Evolutionary conservation across 768 basidiomycete species (phyloP).

Genomic region (Boletus rubroflammeus): DNA sequence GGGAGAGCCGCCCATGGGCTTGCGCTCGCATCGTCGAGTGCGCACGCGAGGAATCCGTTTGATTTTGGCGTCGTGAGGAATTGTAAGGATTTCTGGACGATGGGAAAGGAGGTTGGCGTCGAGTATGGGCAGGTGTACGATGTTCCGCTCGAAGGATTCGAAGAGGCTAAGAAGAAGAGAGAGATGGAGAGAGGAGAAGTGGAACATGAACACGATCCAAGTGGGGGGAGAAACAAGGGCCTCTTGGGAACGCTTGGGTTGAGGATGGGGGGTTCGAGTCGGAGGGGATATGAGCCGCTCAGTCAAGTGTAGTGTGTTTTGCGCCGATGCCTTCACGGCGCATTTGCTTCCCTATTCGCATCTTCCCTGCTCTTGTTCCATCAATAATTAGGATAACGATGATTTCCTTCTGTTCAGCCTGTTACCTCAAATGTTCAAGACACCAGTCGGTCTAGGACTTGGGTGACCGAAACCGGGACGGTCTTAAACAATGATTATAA

Average conservation of each 20-base stretch:
- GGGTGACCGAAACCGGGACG: not conserved
- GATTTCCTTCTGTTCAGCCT: not conserved
- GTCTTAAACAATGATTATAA: too few species aligned
- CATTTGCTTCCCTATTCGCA: not conserved
- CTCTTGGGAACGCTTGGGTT: constrained; percentile 34
- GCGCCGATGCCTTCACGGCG: too few species aligned
- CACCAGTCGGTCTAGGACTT: not conserved
- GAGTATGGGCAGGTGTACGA: constrained; percentile 90
- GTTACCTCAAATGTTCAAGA: not conserved
- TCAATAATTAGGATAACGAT: not conserved
- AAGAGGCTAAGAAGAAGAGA: constrained; percentile 62
- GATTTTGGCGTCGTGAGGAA: constrained; percentile 76
- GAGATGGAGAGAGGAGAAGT: constrained; percentile 43
- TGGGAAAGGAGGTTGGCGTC: constrained; percentile 80
- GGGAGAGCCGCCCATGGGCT: constrained; percentile 88
- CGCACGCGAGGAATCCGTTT: constrained; percentile 85
- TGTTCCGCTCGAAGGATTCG: constrained; percentile 82
- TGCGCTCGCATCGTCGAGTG: constrained; percentile 49
- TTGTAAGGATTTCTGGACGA: constrained; percentile 93
- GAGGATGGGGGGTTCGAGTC: constrained; percentile 35
- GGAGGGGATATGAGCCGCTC: constrained; percentile 36
- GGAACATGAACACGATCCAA: constrained; percentile 47
- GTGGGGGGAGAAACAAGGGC: constrained; percentile 37
- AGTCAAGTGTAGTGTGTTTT: constrained; percentile 22
- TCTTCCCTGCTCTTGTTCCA: not conserved